Evolutionary conservation across 768 basidiomycete genomes (phyloP), one percentile per base, ranked within the genome.

Genomic region (Lentinula guzmanii): DNA sequence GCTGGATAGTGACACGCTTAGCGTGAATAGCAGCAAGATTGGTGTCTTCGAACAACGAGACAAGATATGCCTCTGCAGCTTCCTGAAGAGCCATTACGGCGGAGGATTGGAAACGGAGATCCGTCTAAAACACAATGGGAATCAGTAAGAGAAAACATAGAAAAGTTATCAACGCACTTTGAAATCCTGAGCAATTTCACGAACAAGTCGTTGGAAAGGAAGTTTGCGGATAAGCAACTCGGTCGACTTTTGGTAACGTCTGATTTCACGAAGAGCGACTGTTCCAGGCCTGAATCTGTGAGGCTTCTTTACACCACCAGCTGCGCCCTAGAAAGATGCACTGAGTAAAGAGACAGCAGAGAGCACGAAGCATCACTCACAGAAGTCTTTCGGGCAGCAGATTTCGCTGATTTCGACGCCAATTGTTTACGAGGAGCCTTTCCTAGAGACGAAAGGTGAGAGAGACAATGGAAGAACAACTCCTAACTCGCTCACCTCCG

Each of bases 231-330:
- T 92, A 58, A 93, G 80, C 62, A 92, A 80, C 77, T 93, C 90
- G 58, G 90, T 92, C 64, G 89, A 91, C 78, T 90, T 91, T 77
- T 93, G 91, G 82, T 93, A 92, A 50, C 90, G 83, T 74, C 90
- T 77, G 70, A 93, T 93, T 78, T 93, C 92, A 77, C 91, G 90
- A 66, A 94, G 88, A 65, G 92, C 91, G 67, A 93, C 93, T 37
- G 91, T 93, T 77, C 92, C 84, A 51, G 86, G 86, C 68, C 86
- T 78, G 83, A 90, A 91, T 63, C 90, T 83, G 81, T 93, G 91
- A 65, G 90, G 91, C 83, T 93, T 94, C 89, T 93, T 93, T 64
- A 93, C 91, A 82, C 92, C 91, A 79, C 91, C 91, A 65, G 91
- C 83, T 42, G 86, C 75, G 35, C 79, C 73, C 80, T 76, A 60